Conservation (phyloP, 2,329 filamentous ascomycete species). For the Phialocephala sp. region DNA sequence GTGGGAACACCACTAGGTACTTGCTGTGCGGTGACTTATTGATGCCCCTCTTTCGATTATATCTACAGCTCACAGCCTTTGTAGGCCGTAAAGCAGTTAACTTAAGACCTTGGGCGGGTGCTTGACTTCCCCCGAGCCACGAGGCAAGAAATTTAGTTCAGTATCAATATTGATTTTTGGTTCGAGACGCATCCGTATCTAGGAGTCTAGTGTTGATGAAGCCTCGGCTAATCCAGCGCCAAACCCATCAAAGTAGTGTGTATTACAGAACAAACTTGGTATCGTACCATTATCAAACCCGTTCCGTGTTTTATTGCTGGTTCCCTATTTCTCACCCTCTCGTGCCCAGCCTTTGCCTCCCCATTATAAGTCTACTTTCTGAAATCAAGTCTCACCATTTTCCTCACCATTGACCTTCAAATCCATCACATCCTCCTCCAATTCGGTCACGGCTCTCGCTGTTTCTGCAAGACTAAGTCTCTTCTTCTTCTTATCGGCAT, state of each 20-base stretch:
- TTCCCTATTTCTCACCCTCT: not conserved
- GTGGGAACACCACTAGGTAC: too few species aligned
- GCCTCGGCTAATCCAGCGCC: slow-evolving; percentile 1
- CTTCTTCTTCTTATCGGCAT: slow-evolving; percentile 42
- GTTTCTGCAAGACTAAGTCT: slow-evolving; percentile 18
- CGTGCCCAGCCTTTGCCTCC: not conserved
- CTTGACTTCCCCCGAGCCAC: too few species aligned
- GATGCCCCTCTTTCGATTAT: too few species aligned
- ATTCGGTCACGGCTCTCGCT: slow-evolving; percentile 27
- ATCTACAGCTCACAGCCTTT: not conserved
- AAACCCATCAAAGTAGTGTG: not conserved
- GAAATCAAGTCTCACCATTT: not conserved
- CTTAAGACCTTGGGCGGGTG: too few species aligned
- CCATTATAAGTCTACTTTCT: not conserved
- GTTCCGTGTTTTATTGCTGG: not conserved
- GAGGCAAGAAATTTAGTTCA: not conserved
- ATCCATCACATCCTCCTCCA: slow-evolving; percentile 29
- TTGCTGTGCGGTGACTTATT: too few species aligned
- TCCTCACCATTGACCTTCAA: slow-evolving; percentile 25
- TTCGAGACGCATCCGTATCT: not conserved
- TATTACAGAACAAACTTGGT: slow-evolving; percentile 9
- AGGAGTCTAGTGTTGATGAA: not conserved
- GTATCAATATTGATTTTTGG: not conserved
- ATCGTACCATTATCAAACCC: not conserved
- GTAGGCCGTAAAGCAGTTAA: too few species aligned